Base-by-base conservation (phyloP, 1,284 basidiomycete species). In the Termitomyces sp. region DNA sequence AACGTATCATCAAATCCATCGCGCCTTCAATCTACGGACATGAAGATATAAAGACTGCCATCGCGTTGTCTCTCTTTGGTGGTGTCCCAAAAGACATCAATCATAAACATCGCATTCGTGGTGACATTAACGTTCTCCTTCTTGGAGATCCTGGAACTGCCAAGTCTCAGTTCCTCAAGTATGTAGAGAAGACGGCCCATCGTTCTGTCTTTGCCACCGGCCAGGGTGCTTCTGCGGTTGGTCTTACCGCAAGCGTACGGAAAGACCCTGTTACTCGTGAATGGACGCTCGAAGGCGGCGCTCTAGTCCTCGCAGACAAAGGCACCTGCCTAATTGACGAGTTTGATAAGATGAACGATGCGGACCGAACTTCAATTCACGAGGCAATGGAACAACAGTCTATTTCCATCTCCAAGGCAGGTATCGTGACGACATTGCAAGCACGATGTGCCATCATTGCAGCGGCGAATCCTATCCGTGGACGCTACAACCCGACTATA, bases 281-380 rank as follows among this genome's bases (percentile, higher is more conserved):
- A 74, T 99, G 97, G 97, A 98, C 96, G 2, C 81, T 99, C 34
- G 97, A 99, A 70, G 97, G 97, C 15, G 97, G 96, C 15, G 96
- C 96, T 3, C 79, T 99, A 9, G 97, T 99, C 39, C 79, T 99
- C 24, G 97, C 96, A 0, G 96, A 99, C 75, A 98, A 98, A 75
- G 96, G 96, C n/a, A 92, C 91, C 36, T 99, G 97, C 66, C 77
- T 99, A 33, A 99, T 99, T 63, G 96, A 99, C 73, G 97, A 99
- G 73, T 99, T 99, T 70, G 96, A 99, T 79, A 99, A 99, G 80
- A 99, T 99, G 96, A 99, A 99, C 74, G 96, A 99, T 65, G 84
- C 92, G 31, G 93, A 95, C 71, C 81, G 94, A 61, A 98, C 96
- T 10, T 98, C 94, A 6, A 99, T 99, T 65, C 97, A 99, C 77